These are phyloP conservation scores for Solanum paucissectum DNA, from an alignment of 257 asterid species.

Conservation along the genomic window DNA sequence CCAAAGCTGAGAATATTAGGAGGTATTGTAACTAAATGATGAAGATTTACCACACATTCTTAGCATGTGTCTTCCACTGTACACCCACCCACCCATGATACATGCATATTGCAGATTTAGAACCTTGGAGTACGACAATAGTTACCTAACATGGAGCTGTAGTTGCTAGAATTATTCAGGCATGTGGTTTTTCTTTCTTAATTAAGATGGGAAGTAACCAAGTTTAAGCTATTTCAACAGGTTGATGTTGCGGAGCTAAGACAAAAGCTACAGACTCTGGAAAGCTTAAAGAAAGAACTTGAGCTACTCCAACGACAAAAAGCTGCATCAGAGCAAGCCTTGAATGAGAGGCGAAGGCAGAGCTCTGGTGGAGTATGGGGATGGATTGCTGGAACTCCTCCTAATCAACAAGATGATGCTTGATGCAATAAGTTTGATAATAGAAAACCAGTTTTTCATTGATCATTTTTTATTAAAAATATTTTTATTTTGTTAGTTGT, in stretches of 20 bases:
- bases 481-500: not conserved
- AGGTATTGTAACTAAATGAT: not conserved
- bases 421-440: conserved; percentile 5
- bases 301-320: conserved; percentile 92
- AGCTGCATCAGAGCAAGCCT: conserved; percentile 90
- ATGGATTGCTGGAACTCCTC: conserved; percentile 89
- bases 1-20: not conserved
- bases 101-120: not conserved
- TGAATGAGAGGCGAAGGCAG: conserved; percentile 54
- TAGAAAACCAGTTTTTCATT: conserved; percentile 1
- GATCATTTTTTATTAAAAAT: not conserved
- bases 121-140: not conserved
- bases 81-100: not conserved
- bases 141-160: not conserved
- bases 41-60: not conserved
- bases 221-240: conserved; percentile 21
- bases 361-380: conserved; percentile 93
- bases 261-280: conserved; percentile 87
- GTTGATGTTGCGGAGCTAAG: conserved; percentile 93
- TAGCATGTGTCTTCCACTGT: not conserved
- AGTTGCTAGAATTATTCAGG: not conserved
- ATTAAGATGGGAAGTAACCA: not conserved
- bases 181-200: not conserved
- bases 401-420: conserved; percentile 32
- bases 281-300: conserved; percentile 72